phyloP scores from a whole-genome alignment of 2,329 filamentous ascomycete species.

The Colletotrichum sansevieriae region DNA sequence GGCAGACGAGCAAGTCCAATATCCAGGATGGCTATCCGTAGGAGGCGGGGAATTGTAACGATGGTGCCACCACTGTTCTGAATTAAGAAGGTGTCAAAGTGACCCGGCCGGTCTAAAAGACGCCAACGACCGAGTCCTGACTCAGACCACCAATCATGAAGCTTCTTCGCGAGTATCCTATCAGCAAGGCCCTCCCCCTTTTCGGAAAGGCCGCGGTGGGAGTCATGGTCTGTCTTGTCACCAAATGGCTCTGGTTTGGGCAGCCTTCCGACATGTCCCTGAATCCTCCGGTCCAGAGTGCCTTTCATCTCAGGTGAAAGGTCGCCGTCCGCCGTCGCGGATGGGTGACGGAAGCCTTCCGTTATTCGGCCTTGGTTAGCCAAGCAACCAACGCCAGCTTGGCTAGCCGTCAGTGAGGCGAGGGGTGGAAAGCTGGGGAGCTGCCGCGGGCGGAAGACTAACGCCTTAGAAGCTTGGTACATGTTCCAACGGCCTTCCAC shows the following conservation, averaged over 20 bases:
- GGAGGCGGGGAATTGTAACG: slow-evolving; percentile 38
- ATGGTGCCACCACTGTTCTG: slow-evolving; percentile 42
- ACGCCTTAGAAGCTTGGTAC: slow-evolving; percentile 41
- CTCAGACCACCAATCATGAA: slow-evolving; percentile 40
- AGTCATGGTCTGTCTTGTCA: slow-evolving; percentile 23
- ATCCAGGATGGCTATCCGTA: slow-evolving; percentile 35
- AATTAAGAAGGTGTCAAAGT: slow-evolving; percentile 41
- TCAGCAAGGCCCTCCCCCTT: slow-evolving; percentile 37
- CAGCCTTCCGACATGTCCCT: slow-evolving; percentile 24
- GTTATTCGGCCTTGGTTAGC: slow-evolving; percentile 23
- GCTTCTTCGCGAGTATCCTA: slow-evolving; percentile 21
- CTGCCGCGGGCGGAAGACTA: slow-evolving; percentile 18
- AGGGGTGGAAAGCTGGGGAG: slow-evolving; percentile 32
- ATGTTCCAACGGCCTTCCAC: slow-evolving; percentile 42
- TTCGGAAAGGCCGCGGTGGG: slow-evolving; percentile 39
- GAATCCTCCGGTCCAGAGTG: slow-evolving; percentile 1
- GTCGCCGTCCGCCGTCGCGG: slow-evolving; percentile 10
- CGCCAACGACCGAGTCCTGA: slow-evolving; percentile 40
- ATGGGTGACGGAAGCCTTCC: slow-evolving; percentile 4
- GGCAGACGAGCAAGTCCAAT: slow-evolving; percentile 37
- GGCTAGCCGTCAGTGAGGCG: background rate
- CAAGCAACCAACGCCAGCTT: slow-evolving; percentile 39
- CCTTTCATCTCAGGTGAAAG: slow-evolving; percentile 20
- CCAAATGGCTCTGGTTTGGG: slow-evolving; percentile 13
- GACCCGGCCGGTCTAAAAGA: slow-evolving; percentile 35